A percentile compares a stretch with the other conserved stretches of the same genome.
These are phyloP conservation scores for Boletus rex-veris DNA, from an alignment of 768 basidiomycete genomes.

Conservation along the genomic window DNA sequence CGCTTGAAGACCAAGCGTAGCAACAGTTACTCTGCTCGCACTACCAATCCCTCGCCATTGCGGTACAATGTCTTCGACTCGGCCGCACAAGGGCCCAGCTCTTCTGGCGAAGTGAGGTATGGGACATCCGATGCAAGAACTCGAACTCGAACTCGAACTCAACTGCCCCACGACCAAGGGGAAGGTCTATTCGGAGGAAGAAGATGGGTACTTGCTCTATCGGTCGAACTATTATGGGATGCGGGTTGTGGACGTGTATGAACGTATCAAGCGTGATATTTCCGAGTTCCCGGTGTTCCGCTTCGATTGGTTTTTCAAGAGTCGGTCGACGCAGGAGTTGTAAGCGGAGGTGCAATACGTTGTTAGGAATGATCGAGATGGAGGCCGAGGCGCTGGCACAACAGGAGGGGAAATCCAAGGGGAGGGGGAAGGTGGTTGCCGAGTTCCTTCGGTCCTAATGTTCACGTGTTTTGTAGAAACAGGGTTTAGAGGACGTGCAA, in stretches of 20 bases:
- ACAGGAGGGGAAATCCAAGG: constrained; percentile 64
- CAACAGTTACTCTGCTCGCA: too few relatives aligned
- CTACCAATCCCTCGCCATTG: too few relatives aligned
- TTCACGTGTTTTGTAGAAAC: constrained; percentile 46
- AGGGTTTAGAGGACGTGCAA: constrained; percentile 65
- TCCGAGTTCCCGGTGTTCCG: constrained; percentile 95
- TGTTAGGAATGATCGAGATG: constrained; percentile 89
- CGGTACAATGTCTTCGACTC: too few relatives aligned
- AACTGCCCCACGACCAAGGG: constrained; percentile 96
- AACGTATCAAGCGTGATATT: constrained; percentile 94
- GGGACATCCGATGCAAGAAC: constrained; percentile 96
- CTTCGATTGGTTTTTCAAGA: constrained; percentile 99
- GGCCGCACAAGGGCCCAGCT: too few relatives aligned
- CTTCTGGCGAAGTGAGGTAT: too few relatives aligned
- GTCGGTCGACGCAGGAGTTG: constrained; percentile 84
- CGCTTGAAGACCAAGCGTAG: too few relatives aligned
- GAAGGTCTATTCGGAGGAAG: constrained; percentile 95
- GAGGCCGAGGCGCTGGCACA: constrained; percentile 68
- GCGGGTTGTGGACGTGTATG: constrained; percentile 85
- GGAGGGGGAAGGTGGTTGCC: constrained; percentile 60
- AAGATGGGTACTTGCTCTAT: constrained; percentile 92
- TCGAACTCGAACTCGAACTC: constrained; percentile 92
- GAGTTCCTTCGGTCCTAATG: background rate
- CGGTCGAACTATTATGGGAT: constrained; percentile 89
- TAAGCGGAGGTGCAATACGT: constrained; percentile 83